phyloP scores from a whole-genome alignment of 768 basidiomycete species.

The Cubamyces lactineus region DNA sequence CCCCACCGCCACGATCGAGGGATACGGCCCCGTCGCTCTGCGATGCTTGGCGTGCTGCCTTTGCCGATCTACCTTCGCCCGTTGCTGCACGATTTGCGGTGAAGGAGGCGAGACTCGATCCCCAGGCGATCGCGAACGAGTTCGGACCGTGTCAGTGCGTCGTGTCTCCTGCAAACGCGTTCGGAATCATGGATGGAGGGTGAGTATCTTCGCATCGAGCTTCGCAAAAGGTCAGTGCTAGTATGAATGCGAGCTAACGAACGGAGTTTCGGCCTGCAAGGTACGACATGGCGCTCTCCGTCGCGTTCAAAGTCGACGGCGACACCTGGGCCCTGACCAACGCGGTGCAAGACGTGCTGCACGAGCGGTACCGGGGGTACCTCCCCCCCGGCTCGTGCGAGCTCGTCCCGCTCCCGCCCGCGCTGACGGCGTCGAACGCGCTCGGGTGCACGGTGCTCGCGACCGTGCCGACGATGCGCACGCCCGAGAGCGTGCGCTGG shows the following conservation, averaged over 20 bases:
- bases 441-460: conserved; percentile 22
- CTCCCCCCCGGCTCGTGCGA: conserved; percentile 25
- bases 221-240: background rate
- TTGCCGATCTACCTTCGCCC: conserved; percentile 6
- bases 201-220: background rate
- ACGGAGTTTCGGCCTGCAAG: background rate
- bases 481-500: conserved; percentile 26
- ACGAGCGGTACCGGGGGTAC: conserved; percentile 19
- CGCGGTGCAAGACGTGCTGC: conserved; percentile 22
- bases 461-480: conserved; percentile 28
- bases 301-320: conserved; percentile 20
- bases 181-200: conserved; percentile 31
- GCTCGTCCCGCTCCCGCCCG: conserved; percentile 23
- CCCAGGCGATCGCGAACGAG: conserved; percentile 10
- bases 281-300: conserved; percentile 26
- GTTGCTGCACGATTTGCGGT: conserved; percentile 14
- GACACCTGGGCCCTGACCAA: conserved; percentile 25
- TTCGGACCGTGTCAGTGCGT: conserved; percentile 24
- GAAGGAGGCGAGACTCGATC: conserved; percentile 14
- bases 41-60: conserved; percentile 9
- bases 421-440: conserved; percentile 21
- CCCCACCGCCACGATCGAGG: conserved; percentile 2
- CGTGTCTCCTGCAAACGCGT: conserved; percentile 29
- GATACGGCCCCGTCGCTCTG: conserved; percentile 10
- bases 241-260: background rate